phyloP scores from a whole-genome alignment of 805 yeast species.

The Citeromyces matritensis region DNA sequence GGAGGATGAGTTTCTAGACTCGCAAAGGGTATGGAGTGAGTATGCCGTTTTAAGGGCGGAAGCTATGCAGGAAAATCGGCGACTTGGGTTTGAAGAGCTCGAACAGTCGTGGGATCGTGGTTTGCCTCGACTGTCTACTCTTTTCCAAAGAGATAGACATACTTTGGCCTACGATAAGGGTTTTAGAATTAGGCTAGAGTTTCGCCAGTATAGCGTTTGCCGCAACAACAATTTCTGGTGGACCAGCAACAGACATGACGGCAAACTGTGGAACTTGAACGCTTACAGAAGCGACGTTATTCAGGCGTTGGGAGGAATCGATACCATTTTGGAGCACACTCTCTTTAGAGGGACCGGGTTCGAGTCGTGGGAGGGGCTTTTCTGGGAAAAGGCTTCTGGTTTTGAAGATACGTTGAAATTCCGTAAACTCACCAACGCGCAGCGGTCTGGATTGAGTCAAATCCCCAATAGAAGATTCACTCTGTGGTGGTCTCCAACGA shows the following conservation, averaged over 20 bases:
- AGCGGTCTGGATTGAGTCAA: constrained; percentile 91
- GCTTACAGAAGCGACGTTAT: constrained; percentile 92
- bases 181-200: constrained; percentile 69
- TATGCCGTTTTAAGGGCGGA: constrained; percentile 82
- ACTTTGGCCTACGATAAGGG: constrained; percentile 93
- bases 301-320: constrained; percentile 95
- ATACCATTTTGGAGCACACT: constrained; percentile 89
- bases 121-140: constrained; percentile 85
- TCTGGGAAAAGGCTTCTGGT: constrained; percentile 97
- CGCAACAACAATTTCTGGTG: constrained; percentile 92
- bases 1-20: constrained; percentile 92
- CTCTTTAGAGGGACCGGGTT: constrained; percentile 94
- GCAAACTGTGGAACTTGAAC: constrained; percentile 86
- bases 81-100: constrained; percentile 83
- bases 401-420: constrained; percentile 93
- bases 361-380: constrained; percentile 95
- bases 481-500: constrained; percentile 99
- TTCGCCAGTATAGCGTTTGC: constrained; percentile 55
- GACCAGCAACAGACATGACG: constrained; percentile 89
- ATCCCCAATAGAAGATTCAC: constrained; percentile 96
- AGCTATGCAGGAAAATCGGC: constrained; percentile 71
- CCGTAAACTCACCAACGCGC: constrained; percentile 93
- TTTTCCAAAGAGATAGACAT: constrained; percentile 90
- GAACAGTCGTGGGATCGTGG: constrained; percentile 97
- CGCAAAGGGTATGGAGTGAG: constrained; percentile 96